Evolutionary conservation across 1,284 basidiomycete species (phyloP).

Genomic region (Veloboletus limbatus): DNA sequence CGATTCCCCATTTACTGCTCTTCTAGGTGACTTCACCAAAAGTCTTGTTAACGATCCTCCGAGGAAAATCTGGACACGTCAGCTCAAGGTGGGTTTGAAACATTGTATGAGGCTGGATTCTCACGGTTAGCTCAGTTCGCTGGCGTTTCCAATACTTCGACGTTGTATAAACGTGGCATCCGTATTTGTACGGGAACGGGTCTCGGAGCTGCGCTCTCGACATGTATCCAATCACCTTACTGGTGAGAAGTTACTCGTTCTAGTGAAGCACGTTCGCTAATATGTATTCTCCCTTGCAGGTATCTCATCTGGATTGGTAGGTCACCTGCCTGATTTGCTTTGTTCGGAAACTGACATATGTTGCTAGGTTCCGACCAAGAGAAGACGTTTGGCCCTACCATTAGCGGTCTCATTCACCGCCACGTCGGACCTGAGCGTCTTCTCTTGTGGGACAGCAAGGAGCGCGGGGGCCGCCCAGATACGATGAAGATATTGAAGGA

Average conservation of each 20-base stretch:
- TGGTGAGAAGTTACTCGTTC: slow-evolving; percentile 49
- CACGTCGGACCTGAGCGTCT: slow-evolving; percentile 67
- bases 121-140: slow-evolving; percentile 50
- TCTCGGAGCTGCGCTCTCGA: slow-evolving; percentile 71
- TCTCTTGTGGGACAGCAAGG: slow-evolving; percentile 71
- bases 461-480: slow-evolving; percentile 68
- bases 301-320: slow-evolving; percentile 77
- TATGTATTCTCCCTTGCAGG: slow-evolving; percentile 37
- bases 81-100: slow-evolving; percentile 54
- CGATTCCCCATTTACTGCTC: slow-evolving; percentile 4
- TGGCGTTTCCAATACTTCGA: slow-evolving; percentile 76
- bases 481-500: slow-evolving; percentile 74
- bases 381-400: slow-evolving; percentile 75
- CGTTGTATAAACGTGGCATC: slow-evolving; percentile 69
- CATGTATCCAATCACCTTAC: slow-evolving; percentile 65
- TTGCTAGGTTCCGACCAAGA: slow-evolving; percentile 67
- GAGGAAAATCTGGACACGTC: slow-evolving; percentile 65
- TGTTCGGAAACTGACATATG: slow-evolving; percentile 3
- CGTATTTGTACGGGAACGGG: slow-evolving; percentile 78
- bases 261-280: slow-evolving; percentile 10
- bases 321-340: slow-evolving; percentile 14
- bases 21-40: slow-evolving; percentile 64
- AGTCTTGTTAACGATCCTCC: slow-evolving; percentile 69
- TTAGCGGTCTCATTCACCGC: slow-evolving; percentile 62
- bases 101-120: not conserved